Base-by-base conservation (phyloP, 2,329 filamentous ascomycete genomes). In the Fusarium tjaetaba region DNA sequence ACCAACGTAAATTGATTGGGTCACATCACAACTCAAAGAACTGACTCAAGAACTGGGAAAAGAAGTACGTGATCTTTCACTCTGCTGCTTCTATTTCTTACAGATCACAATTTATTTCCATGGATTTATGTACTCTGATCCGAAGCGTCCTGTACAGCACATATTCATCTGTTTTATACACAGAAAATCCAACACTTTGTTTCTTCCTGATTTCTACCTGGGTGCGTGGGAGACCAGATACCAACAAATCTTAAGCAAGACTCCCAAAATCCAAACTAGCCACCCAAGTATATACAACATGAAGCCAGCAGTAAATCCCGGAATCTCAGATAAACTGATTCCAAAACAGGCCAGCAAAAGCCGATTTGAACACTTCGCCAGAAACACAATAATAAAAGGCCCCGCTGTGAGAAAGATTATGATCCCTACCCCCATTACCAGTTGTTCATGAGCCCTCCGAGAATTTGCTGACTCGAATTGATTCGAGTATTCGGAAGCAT, bases 101-200 rank as follows among this genome's bases (percentile, higher is more conserved):
- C 11, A 14, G 3, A 20, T 14, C 24, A 6, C 8, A 28, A 20
- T 46, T 5, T 2, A 14, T 14, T 1, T 26, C 24, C 18, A 1
- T 10, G 2, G 24, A 46, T 28, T 45, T 43, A 1, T 20, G 24
- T 4, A 15, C 43, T 20, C 8, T 22, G 2, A 46, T 22, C 9
- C 11, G 10, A 15, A 20, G 8, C 15, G n/a, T 43, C 16, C 7
- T 13, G 18, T 15, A n/a, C 5, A 41, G 39, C 13, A 39, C 6
- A 39, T 10, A 7, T 39, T 39, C 3, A 13, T 22, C 38, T 39
- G 20, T 39, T 11, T 39, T 10, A 36, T 36, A 36, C 3, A 36
- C 16, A 36, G 15, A 7, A 16, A 36, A 36, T 3, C 7, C 34
- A 36, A 16, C 18, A 22, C 10, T 39, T 20, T 22, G 16, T 39